Evolutionary conservation across 2,329 filamentous ascomycete genomes (phyloP).

Genomic region (Alternaria longipes): DNA sequence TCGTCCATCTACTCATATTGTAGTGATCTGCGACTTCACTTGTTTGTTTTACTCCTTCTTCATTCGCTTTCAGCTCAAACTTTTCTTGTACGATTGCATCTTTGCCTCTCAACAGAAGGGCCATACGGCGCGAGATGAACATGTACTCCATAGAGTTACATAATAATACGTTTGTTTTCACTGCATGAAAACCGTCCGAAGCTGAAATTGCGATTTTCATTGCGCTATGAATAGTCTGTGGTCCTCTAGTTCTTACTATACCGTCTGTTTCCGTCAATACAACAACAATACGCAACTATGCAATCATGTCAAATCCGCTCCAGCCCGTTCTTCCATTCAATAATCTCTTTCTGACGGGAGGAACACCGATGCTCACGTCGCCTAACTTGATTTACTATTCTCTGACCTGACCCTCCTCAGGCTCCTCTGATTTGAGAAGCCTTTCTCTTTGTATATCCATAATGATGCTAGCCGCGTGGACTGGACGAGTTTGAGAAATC

Average conservation of each 20-base stretch:
- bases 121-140: neutral
- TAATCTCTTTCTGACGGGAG: neutral
- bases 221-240: constrained; percentile 15
- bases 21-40: constrained; percentile 4
- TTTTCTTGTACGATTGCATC: constrained; percentile 2
- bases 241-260: constrained; percentile 5
- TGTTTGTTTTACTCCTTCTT: constrained; percentile 1
- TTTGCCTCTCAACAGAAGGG: neutral
- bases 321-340: neutral
- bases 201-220: constrained; percentile 4
- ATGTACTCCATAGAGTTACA: neutral
- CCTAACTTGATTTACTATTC: neutral
- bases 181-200: neutral
- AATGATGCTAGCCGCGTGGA: constrained; percentile 18
- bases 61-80: neutral
- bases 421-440: neutral
- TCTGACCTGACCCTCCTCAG: neutral
- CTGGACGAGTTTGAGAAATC: constrained; percentile 18
- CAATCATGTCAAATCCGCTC: constrained; percentile 1
- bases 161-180: neutral
- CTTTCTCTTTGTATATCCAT: neutral
- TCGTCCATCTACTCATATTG: constrained; percentile 7
- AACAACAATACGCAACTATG: constrained; percentile 9
- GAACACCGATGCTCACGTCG: neutral
- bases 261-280: neutral